Percentiles rank a stretch among this genome's conserved stretches.
Conservation (phyloP, 495 filamentous ascomycete species). For the Penicillium longicatenatum region DNA sequence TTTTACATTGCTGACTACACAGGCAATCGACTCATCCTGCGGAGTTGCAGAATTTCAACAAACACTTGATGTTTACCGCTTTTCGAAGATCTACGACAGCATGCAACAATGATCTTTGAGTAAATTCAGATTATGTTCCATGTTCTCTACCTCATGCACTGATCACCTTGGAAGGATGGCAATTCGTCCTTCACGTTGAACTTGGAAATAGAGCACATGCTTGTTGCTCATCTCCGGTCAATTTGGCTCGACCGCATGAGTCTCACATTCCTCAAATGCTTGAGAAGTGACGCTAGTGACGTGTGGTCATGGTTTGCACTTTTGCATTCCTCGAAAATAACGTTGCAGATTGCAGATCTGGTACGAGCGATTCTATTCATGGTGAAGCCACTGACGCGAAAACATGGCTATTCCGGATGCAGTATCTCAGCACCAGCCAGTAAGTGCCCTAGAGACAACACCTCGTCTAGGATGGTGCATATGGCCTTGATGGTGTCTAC, state of each 20-base stretch:
- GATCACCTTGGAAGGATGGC: not conserved
- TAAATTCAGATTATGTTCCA: not conserved
- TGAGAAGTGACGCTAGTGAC: not conserved
- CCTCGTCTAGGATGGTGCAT: not conserved
- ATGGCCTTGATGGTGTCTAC: not conserved
- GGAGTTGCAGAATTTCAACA: too few species aligned
- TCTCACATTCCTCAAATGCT: not conserved
- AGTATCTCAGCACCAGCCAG: not conserved
- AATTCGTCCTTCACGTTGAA: not conserved
- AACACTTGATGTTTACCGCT: too few species aligned
- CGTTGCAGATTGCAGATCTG: not conserved
- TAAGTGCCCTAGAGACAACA: not conserved
- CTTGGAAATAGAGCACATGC: not conserved
- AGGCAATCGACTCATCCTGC: too few species aligned
- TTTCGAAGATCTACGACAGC: too few species aligned
- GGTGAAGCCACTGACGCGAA: not conserved
- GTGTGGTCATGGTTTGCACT: not conserved
- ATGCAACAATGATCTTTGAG: too few species aligned
- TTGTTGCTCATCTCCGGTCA: not conserved
- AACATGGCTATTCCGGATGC: not conserved
- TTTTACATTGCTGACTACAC: not conserved
- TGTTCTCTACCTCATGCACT: not conserved
- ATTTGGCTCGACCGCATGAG: too few species aligned
- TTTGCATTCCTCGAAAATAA: not conserved
- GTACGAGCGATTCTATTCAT: not conserved